A percentile compares a stretch with the other conserved stretches of the same genome.
These are phyloP conservation scores for Mollisiaceae sp. DNA, from an alignment of 2,329 filamentous ascomycete species.

Conservation along the genomic window DNA sequence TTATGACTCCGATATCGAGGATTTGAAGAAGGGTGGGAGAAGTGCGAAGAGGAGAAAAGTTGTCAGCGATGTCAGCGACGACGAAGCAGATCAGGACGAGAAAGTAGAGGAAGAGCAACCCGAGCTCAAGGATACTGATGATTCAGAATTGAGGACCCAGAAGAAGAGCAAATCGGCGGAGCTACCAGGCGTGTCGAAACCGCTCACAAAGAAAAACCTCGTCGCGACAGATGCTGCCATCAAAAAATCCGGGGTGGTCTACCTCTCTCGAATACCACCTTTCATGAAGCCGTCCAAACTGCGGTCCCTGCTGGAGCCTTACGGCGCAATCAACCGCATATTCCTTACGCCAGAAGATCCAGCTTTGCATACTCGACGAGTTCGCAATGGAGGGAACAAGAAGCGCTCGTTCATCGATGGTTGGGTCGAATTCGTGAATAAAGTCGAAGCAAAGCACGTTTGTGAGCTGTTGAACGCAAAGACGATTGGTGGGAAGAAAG, in stretches of 20 bases:
- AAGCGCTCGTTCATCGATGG: constrained; percentile 83
- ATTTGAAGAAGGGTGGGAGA: constrained; percentile 68
- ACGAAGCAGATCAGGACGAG: constrained; percentile 12
- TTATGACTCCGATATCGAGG: constrained; percentile 69
- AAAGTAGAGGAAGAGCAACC: constrained; percentile 38
- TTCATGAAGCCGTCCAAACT: constrained; percentile 88
- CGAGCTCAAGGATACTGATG: constrained; percentile 36
- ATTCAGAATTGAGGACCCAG: constrained; percentile 26
- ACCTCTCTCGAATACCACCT: constrained; percentile 82
- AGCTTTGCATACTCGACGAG: constrained; percentile 66
- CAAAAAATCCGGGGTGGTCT: constrained; percentile 79
- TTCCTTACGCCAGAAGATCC: constrained; percentile 81
- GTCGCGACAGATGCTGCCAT: constrained; percentile 67
- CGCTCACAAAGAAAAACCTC: constrained; percentile 70
- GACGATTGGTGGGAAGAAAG: constrained; percentile 83
- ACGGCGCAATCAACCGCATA: constrained; percentile 77
- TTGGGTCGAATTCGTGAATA: constrained; percentile 82
- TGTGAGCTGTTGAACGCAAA: constrained; percentile 78
- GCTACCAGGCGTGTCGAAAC: constrained; percentile 56
- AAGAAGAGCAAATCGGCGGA: constrained; percentile 41
- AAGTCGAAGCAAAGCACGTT: constrained; percentile 77
- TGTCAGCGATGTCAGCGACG: constrained; percentile 48
- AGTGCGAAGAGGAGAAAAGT: constrained; percentile 68
- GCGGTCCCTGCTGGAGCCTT: constrained; percentile 74
- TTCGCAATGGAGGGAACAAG: constrained; percentile 79